A percentile compares a stretch with the other conserved stretches of the same genome.
These are phyloP conservation scores for Tolypocladium cylindrosporum DNA, from an alignment of 2,329 filamentous ascomycete genomes.

Conservation along the genomic window DNA sequence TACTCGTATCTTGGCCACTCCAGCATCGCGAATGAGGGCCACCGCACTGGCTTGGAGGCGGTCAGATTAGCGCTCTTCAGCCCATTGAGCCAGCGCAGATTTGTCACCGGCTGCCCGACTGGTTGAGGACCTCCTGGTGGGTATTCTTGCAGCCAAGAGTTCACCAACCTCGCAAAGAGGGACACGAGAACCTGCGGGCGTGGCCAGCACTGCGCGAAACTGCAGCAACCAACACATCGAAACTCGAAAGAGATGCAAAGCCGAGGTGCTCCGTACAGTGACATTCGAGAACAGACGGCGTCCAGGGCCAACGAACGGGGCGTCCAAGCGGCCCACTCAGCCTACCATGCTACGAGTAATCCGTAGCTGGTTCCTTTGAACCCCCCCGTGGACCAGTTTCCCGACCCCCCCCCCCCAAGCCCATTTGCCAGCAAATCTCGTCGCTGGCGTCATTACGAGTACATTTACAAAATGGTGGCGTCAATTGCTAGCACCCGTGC, in stretches of 20 bases:
- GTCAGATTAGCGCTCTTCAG: background rate
- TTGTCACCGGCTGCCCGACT: background rate
- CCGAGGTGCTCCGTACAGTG: background rate
- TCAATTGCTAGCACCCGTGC: conserved; percentile 10
- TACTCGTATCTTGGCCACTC: background rate
- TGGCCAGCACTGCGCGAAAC: background rate
- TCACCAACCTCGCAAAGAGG: background rate
- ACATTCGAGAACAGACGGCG: background rate
- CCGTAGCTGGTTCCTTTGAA: background rate
- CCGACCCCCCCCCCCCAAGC: background rate
- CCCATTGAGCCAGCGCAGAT: background rate
- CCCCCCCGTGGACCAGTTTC: background rate
- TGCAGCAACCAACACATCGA: background rate
- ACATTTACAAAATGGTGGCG: background rate
- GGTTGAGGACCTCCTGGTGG: background rate
- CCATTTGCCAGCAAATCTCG: background rate
- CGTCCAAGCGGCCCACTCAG: background rate
- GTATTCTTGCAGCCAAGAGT: background rate
- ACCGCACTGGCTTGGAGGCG: background rate
- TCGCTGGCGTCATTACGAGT: background rate
- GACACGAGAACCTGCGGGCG: background rate
- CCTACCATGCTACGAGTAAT: background rate
- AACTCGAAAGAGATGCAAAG: background rate
- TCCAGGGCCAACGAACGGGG: background rate
- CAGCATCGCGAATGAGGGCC: background rate